Conservation (phyloP, 371 early-diverging fungal genomes). For the Blakeslea trispora region DNA sequence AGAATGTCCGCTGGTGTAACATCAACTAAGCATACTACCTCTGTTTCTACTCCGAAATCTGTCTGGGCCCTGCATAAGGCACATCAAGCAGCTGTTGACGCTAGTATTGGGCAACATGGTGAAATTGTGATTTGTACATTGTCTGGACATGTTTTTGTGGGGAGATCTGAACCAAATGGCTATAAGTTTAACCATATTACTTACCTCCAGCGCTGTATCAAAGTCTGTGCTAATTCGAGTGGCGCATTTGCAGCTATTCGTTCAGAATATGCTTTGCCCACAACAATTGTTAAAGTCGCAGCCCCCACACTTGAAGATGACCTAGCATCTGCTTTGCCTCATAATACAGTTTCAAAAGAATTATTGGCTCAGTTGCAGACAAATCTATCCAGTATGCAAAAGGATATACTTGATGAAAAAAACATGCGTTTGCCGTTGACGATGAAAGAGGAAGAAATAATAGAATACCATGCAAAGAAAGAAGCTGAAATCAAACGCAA, state of each 20-base stretch:
- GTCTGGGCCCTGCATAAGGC: conserved; percentile 48
- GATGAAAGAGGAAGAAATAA: neutral
- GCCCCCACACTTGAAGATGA: conserved; percentile 34
- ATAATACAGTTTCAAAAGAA: conserved; percentile 12
- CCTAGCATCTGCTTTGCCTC: conserved; percentile 42
- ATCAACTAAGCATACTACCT: conserved; percentile 6
- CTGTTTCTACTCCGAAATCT: conserved; percentile 36
- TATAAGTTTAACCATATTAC: conserved; percentile 47
- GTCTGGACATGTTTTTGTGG: conserved; percentile 56
- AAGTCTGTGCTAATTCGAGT: conserved; percentile 55
- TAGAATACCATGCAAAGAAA: neutral
- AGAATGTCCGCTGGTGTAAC: neutral
- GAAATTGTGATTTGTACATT: conserved; percentile 51
- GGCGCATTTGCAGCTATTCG: conserved; percentile 64
- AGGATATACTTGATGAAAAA: neutral
- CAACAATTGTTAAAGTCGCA: neutral
- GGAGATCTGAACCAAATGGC: conserved; percentile 23
- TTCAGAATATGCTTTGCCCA: conserved; percentile 36
- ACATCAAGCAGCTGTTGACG: conserved; percentile 43
- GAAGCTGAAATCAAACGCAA: neutral
- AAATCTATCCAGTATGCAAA: neutral
- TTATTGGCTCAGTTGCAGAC: neutral
- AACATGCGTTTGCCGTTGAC: neutral
- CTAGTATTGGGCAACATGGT: conserved; percentile 55
- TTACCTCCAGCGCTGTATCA: conserved; percentile 53